A percentile compares a stretch with the other conserved stretches of the same genome.
These are phyloP conservation scores for Linderniella brevidens DNA, from an alignment of 257 asterid species.

Conservation along the genomic window DNA sequence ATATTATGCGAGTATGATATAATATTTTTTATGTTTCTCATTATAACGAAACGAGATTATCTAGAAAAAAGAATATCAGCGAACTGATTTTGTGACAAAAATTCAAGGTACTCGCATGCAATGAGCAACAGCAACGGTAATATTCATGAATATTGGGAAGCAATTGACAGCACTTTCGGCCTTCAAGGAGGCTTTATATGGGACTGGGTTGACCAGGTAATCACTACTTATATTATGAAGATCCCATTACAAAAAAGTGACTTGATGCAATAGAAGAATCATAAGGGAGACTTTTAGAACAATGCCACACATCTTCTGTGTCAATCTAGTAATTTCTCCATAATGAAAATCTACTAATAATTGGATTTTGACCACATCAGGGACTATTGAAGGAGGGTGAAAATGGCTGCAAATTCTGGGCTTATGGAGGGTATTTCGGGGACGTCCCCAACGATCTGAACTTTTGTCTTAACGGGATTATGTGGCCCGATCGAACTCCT, in stretches of 20 bases:
- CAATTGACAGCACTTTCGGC: slow-evolving; percentile 91
- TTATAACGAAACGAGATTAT: slow-evolving; percentile 2
- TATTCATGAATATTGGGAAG: slow-evolving; percentile 90
- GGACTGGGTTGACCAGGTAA: slow-evolving; percentile 99
- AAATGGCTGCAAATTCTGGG: slow-evolving; percentile 74
- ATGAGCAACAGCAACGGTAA: slow-evolving; percentile 99
- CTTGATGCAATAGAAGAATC: no score
- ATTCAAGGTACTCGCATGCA: slow-evolving; percentile 72
- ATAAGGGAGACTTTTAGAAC: no score
- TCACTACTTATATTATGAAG: no score
- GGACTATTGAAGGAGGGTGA: slow-evolving; percentile 59
- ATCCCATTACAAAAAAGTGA: no score
- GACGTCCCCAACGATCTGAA: slow-evolving; percentile 79
- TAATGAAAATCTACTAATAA: no score
- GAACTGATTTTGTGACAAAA: slow-evolving; percentile 12
- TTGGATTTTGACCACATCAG: slow-evolving; percentile 14
- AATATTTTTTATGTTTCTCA: slow-evolving; percentile 10
- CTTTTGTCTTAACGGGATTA: slow-evolving; percentile 80
- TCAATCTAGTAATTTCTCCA: neutral
- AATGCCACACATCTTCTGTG: no score
- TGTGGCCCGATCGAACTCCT: slow-evolving; percentile 96
- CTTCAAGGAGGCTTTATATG: slow-evolving; percentile 98
- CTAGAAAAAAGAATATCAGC: slow-evolving; percentile 3
- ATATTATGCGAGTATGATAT: slow-evolving; percentile 88
- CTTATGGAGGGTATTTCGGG: slow-evolving; percentile 96